phyloP scores from a whole-genome alignment of 1,284 basidiomycete genomes.

The Phylloboletellus chloephorus region DNA sequence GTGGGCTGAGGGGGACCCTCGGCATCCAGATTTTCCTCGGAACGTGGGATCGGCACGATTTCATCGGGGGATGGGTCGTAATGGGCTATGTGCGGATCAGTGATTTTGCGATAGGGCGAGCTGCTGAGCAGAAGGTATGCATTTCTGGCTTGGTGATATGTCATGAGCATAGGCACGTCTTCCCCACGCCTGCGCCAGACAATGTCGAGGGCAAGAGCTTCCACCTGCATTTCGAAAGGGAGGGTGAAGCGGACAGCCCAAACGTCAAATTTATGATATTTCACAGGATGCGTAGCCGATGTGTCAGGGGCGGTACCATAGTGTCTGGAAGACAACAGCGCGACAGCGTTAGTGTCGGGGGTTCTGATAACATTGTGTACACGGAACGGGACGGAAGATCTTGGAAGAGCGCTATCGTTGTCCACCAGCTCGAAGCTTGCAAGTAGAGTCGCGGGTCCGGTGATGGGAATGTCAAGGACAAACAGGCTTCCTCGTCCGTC shows the following conservation, averaged over 20 bases:
- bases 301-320: conserved; percentile 28
- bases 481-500: conserved; percentile 73
- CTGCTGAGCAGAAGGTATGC: conserved; percentile 57
- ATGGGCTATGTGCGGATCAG: conserved; percentile 27
- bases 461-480: conserved; percentile 39
- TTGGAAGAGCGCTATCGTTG: conserved; percentile 22
- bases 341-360: conserved; percentile 38
- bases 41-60: conserved; percentile 59
- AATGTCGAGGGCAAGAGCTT: conserved; percentile 40
- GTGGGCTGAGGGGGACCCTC: conserved; percentile 25
- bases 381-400: conserved; percentile 48
- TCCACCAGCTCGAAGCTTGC: conserved; percentile 50
- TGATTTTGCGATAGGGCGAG: conserved; percentile 44
- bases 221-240: conserved; percentile 31
- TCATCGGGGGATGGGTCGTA: conserved; percentile 62
- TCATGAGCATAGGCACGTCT: conserved; percentile 64
- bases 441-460: conserved; percentile 41
- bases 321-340: conserved; percentile 54
- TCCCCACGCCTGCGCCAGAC: conserved; percentile 67
- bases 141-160: conserved; percentile 42
- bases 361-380: conserved; percentile 44
- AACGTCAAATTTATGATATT: conserved; percentile 50
- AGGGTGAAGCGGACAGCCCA: conserved; percentile 54
- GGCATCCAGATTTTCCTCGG: conserved; percentile 48
- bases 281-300: conserved; percentile 16